phyloP scores from a whole-genome alignment of 2,329 filamentous ascomycete genomes.

The Xylaria sp. region DNA sequence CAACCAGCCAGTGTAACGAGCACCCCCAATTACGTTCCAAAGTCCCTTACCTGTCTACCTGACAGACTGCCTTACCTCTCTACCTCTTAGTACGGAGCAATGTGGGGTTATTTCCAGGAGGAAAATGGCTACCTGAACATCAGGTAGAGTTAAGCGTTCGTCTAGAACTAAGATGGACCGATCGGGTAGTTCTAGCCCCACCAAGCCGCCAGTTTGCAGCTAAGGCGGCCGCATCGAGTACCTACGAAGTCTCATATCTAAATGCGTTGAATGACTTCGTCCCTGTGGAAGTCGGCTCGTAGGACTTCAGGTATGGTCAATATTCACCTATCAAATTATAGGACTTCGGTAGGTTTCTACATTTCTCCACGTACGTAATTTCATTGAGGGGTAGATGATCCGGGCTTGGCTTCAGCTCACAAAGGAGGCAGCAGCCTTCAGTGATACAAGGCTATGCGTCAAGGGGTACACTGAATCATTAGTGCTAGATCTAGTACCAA shows the following conservation, averaged over 20 bases:
- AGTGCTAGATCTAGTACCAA: too few relatives aligned
- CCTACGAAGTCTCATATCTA: background rate
- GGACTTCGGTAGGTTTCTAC: slow-evolving; percentile 3
- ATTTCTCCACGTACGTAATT: slow-evolving; percentile 10
- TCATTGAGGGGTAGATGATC: slow-evolving; percentile 13
- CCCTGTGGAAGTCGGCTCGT: background rate
- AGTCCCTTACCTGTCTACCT: background rate
- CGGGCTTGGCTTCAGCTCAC: slow-evolving; percentile 2
- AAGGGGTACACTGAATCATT: background rate
- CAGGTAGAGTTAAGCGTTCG: background rate
- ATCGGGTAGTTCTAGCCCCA: slow-evolving; percentile 4
- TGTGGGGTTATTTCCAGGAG: slow-evolving; percentile 22
- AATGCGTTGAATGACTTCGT: background rate
- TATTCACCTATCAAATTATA: background rate
- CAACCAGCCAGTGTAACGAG: background rate
- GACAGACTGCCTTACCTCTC: background rate
- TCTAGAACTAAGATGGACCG: background rate
- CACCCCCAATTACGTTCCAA: background rate
- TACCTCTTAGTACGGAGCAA: background rate
- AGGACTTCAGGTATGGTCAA: background rate
- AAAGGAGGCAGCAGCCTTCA: background rate
- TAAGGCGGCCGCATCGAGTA: background rate
- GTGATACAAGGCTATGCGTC: background rate
- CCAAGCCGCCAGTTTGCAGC: background rate
- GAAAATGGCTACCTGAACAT: background rate